Base-by-base conservation (phyloP, 2,329 filamentous ascomycete genomes). In the Teratosphaeria destructans region DNA sequence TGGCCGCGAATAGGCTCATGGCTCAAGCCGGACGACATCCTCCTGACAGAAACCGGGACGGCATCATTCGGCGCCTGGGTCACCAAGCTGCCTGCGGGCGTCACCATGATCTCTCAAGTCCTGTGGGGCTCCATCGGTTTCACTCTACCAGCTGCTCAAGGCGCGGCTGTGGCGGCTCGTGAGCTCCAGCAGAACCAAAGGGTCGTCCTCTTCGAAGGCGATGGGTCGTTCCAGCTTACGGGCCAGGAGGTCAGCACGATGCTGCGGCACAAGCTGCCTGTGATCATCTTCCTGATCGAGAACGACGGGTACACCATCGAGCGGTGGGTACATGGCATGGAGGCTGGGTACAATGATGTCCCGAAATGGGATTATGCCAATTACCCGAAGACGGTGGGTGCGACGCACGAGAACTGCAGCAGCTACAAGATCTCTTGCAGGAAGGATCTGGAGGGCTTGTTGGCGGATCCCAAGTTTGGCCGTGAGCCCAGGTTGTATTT, bases 191-290 rank as follows among this genome's bases (percentile, higher is more conserved):
- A 34, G n/a, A 29, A 12, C 56, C 59, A 32, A 56, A 78, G 91
- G 61, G 90, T 88, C 0, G 85, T 96, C 54, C 79, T 95, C 43
- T 92, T 95, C 69, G 89, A 91, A n/a, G 91, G 91, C 27, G 91
- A 96, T 68, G 91, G 91, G 32, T 90, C 86, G 60, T 86, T 95
- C 74, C 90, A 96, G 72, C 79, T 0, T 71, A 87, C 84, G 0
- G 82, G 79, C 0, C 85, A 87, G 67, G 84, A 85, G 61, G 72
- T 88, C 4, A 79, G 80, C 7, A 84, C 82, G 0, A 85, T 86
- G 63, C 82, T 87, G 64, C 59, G 62, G 52, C 59, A 66, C 1
- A 63, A 70, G 11, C 62, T 71, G 39, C 70, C 71, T 26, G 62
- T 65, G 1, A 63, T 74, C 3, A 65, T 77, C 5, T 73, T 77